These are phyloP conservation scores for Microcos paniculata DNA, from an alignment of 345 rosid species.

Conservation along the genomic window DNA sequence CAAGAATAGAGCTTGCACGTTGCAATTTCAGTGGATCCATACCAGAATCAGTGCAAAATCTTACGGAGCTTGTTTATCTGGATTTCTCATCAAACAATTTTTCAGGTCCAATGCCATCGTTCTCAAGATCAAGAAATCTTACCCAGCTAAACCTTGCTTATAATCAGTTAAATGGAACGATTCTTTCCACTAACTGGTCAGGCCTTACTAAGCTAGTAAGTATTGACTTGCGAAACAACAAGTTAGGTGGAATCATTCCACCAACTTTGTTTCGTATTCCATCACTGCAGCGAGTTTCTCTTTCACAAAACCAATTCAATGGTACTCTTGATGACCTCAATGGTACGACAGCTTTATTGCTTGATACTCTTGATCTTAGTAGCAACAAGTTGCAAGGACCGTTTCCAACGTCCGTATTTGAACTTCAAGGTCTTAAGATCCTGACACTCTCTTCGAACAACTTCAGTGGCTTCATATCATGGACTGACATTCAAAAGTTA, in stretches of 20 bases:
- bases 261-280: constrained; percentile 22
- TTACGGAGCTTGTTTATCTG: constrained; percentile 20
- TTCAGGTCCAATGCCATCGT: constrained; percentile 34
- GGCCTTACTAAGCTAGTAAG: constrained; percentile 25
- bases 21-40: constrained; percentile 28
- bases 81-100: constrained; percentile 24
- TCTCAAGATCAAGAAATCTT: constrained; percentile 22
- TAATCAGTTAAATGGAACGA: constrained; percentile 34
- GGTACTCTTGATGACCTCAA: constrained; percentile 11
- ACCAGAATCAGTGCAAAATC: constrained; percentile 22
- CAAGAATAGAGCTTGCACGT: neutral
- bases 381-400: constrained; percentile 35
- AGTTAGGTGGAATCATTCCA: constrained; percentile 33
- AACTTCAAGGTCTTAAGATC: constrained; percentile 20
- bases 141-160: constrained; percentile 19
- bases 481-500: constrained; percentile 25
- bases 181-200: constrained; percentile 27
- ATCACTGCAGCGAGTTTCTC: constrained; percentile 8
- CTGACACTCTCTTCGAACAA: constrained; percentile 48
- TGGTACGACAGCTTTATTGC: neutral
- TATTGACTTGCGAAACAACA: constrained; percentile 30
- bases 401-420: constrained; percentile 17
- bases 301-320: constrained; percentile 30
- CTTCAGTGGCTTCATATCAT: constrained; percentile 30
- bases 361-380: constrained; percentile 36